Evolutionary conservation across 768 basidiomycete genomes (phyloP).

Genomic region (Collybiopsis luxurians): DNA sequence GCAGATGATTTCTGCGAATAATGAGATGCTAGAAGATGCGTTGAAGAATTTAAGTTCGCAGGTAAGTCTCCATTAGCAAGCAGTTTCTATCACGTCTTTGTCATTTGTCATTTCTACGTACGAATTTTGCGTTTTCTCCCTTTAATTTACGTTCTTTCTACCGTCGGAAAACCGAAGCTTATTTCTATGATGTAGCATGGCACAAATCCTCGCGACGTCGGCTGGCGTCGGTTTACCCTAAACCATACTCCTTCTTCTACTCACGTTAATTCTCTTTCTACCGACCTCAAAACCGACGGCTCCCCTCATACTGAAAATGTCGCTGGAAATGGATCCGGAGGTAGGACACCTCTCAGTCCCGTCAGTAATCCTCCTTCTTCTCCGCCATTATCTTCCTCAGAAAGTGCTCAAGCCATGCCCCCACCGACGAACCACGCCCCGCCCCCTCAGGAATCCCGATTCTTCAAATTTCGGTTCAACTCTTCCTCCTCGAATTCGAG

Average conservation of each 20-base stretch:
- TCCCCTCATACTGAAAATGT: too few relatives aligned
- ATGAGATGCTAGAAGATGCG: constrained; percentile 95
- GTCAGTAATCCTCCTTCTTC: neutral
- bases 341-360: neutral
- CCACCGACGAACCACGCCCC: constrained; percentile 15
- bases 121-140: too few relatives aligned
- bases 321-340: too few relatives aligned
- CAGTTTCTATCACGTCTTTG: neutral
- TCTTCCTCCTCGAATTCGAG: constrained; percentile 19
- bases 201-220: constrained; percentile 44
- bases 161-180: too few relatives aligned
- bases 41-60: constrained; percentile 34
- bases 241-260: constrained; percentile 16
- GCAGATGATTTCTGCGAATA: constrained; percentile 84
- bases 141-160: too few relatives aligned
- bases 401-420: constrained; percentile 26
- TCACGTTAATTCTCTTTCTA: neutral
- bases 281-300: neutral
- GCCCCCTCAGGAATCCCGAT: constrained; percentile 49
- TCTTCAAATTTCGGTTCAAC: constrained; percentile 75
- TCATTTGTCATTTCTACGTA: too few relatives aligned
- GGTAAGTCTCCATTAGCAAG: neutral
- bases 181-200: constrained; percentile 8
- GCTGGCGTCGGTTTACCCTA: constrained; percentile 66
- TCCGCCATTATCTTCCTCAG: constrained; percentile 13